Base-by-base conservation (phyloP, 2,329 filamentous ascomycete genomes). In the Verticillium tricorpus region DNA sequence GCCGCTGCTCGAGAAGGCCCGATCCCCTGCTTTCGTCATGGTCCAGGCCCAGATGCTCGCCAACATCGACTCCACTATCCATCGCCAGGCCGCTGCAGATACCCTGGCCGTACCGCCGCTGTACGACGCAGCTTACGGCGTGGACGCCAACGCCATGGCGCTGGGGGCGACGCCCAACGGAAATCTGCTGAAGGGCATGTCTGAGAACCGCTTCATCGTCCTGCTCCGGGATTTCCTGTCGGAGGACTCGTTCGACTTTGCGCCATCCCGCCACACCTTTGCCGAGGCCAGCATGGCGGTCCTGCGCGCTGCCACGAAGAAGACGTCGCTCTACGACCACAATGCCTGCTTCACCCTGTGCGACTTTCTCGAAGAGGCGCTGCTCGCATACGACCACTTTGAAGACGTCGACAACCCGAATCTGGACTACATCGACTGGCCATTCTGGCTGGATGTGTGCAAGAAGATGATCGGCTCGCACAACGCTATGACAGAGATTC, bases 401-500 rank as follows among this genome's bases (percentile, higher is more conserved):
- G 80, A 81, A 63, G 77, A 78, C 2, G 72, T 73, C n/a, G 73
- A 75, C n/a, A 72, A 67, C 59, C 63, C 72, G 3, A 68, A 67
- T 12, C 71, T 73, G 65, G 68, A 82, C 25, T 82, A 89, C 58
- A 74, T 93, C 50, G 87, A 94, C 72, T 96, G 92, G 89, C 73
- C 82, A 0, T 97, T 97, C 73, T 97, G 93, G 93, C 80, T 95
- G 50, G 84, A 88, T 0, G 92, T 94, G 5, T 93, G 87, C 74
- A 87, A 85, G 73, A 85, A 86, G 71, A 93, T 97, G 80, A 82
- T 93, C 69, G 82, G 88, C 63, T 95, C 92, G 61, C 87, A 94
- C 68, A 96, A 96, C 74, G 93, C 91, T 45, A 91, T 96, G 80
- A 95, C 92, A 0, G 93, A 97, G 74, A 90, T 97, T 65, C 87